Evolutionary conservation across 2,329 filamentous ascomycete genomes (phyloP), one percentile per base, ranked within the genome.

Genomic region (Trichoderma lentiforme): DNA sequence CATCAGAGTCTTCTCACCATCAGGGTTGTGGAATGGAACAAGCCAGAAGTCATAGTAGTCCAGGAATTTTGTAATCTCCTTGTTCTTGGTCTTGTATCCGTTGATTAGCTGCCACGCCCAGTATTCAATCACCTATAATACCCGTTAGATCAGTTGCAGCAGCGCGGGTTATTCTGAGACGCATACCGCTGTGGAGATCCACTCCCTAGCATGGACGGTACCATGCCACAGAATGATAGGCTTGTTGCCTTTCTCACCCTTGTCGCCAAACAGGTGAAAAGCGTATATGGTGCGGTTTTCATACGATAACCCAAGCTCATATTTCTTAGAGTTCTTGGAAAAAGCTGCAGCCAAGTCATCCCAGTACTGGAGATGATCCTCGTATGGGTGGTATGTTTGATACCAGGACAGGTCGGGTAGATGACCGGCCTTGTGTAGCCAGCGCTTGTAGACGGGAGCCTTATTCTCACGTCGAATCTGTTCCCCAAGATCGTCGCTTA

Each of bases 11-110:
- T 28, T 62, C 79, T 75, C 77, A 86, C 86, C 88, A 70, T 90
- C 89, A 0, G 88, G 88, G 76, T 91, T 91, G 18, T 89, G 87
- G 32, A 90, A 80, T 4, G 89, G 89, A 72, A 90, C 84, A 74
- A 92, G 85, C 79, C 90, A 91, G 74, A 90, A 90, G 79, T 92
- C 90, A 77, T 89, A 90, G 69, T 84, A 87, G 79, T 91, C 84
- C 24, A 91, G 83, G 67, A 87, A 84, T 0, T 79, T 77, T 36
- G 78, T 82, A 53, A 85, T 78, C 3, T 80, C 77, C n/a, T 79
- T 74, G 14, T 80, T 76, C 12, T 78, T 78, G 28, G 76, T 80
- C 53, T 75, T 76, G 76, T 87, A 87, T 64, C 83, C 82, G 43
- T 80, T 80, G 21, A 89, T 79, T 34, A 90, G 80, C 34, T 82